Evolutionary conservation across 441 rosid genomes (phyloP).

Genomic region (Aquilaria agallochum): DNA sequence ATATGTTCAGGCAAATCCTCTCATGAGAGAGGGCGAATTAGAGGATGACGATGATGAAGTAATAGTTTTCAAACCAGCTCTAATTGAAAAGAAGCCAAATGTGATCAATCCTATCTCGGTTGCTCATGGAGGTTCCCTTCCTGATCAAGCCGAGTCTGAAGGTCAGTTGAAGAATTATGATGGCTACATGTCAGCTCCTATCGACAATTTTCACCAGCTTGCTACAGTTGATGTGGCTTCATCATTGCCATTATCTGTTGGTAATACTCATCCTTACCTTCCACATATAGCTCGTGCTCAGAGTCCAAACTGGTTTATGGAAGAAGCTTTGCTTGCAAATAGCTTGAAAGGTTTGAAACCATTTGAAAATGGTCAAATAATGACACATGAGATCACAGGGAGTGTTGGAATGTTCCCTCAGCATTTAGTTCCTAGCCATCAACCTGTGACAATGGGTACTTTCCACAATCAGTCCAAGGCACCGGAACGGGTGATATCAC

Average conservation of each 20-base stretch:
- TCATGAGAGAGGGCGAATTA: conserved; percentile 46
- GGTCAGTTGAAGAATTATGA: conserved; percentile 34
- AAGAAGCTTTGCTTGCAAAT: conserved; percentile 52
- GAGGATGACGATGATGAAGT: conserved; percentile 72
- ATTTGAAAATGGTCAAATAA: conserved; percentile 49
- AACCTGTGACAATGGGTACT: conserved; percentile 32
- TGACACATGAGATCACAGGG: conserved; percentile 46
- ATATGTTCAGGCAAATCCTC: conserved; percentile 28
- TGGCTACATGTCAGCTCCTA: conserved; percentile 33
- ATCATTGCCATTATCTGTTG: conserved; percentile 33
- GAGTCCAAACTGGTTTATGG: conserved; percentile 42
- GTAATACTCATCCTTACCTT: conserved; percentile 31
- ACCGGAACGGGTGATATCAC: conserved; percentile 37
- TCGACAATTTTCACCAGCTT: conserved; percentile 35
- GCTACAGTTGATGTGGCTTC: conserved; percentile 33
- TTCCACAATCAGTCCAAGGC: conserved; percentile 40
- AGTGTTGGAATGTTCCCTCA: conserved; percentile 31
- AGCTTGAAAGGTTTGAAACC: conserved; percentile 50
- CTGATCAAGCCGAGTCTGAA: conserved; percentile 27
- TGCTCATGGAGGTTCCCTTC: conserved; percentile 38
- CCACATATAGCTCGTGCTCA: conserved; percentile 38
- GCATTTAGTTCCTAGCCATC: conserved; percentile 32
- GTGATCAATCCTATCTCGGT: conserved; percentile 27
- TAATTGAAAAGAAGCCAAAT: conserved; percentile 50
- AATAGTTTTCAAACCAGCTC: conserved; percentile 80